Evolutionary conservation across 2,329 filamentous ascomycete species (phyloP).

Genomic region (Colletotrichum lentis): DNA sequence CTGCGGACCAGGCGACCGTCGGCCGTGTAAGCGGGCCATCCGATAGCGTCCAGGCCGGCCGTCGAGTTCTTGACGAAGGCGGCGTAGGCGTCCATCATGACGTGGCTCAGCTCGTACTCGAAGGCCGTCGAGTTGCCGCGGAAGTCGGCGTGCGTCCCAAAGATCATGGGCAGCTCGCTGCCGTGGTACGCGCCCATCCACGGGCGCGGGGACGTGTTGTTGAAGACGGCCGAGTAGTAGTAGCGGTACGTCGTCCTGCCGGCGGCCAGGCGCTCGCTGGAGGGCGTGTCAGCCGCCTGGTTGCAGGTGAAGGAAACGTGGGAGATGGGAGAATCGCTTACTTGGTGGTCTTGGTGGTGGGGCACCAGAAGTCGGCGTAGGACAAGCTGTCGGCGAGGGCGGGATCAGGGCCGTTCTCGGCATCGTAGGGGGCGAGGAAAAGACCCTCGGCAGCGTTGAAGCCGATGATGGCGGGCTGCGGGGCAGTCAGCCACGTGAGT

Average conservation of each 20-base stretch:
- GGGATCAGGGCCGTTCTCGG: constrained; percentile 20
- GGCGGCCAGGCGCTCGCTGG: constrained; percentile 26
- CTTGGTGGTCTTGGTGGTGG: constrained; percentile 33
- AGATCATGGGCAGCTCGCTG: constrained; percentile 47
- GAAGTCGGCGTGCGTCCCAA: constrained; percentile 44
- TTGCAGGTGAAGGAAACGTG: fast-evolving
- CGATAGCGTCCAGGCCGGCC: constrained; percentile 23
- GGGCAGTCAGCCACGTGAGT: background rate
- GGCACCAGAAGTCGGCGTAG: constrained; percentile 34
- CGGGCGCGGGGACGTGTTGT: constrained; percentile 41
- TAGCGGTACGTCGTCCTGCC: constrained; percentile 42
- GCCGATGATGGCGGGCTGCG: constrained; percentile 32
- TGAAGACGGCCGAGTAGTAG: constrained; percentile 45
- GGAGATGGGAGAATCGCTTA: background rate
- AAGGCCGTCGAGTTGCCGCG: constrained; percentile 34
- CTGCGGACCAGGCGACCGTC: constrained; percentile 27
- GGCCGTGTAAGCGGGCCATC: constrained; percentile 28
- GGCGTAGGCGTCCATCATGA: constrained; percentile 33
- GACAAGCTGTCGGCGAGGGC: constrained; percentile 23
- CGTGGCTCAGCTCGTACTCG: constrained; percentile 36
- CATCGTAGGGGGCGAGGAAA: constrained; percentile 33
- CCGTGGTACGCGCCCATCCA: constrained; percentile 45
- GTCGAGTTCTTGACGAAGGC: constrained; percentile 32
- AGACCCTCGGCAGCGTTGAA: constrained; percentile 32
- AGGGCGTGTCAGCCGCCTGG: background rate